Evolutionary conservation across 2,329 filamentous ascomycete genomes (phyloP), one percentile per base, ranked within the genome.

Genomic region (Leptographium lundbergii): DNA sequence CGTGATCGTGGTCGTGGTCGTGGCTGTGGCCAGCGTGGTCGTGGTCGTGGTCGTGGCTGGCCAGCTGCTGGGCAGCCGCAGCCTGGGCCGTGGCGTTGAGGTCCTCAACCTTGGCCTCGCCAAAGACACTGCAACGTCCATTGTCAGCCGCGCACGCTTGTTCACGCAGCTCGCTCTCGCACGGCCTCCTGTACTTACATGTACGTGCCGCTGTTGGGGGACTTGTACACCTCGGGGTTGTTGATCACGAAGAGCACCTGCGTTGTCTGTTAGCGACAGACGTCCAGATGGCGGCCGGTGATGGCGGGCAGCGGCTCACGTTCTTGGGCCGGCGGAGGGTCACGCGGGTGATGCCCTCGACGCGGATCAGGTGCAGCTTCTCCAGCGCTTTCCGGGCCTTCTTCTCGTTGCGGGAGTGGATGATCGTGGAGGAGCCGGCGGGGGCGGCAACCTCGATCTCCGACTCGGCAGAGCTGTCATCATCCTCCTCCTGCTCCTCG

Each of bases 91-190:
- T 89, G 69, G 94, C 95, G 87, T 97, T 99, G 71, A 97, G 83
- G 77, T 99, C 95, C 85, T 99, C 94, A 67, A 99, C 97, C 89
- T 99, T 99, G 73, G 95, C 94, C 83, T 99, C 95, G 75, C 94
- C 94, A 74, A 99, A 99, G 77, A 97, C 95, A 78, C 92, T 96
- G 68, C 9, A 17, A 24, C 22, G 25, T 25, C 17, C 39, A 42
- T 19, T 27, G 39, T 24, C 29, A 56, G 34, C 39, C 27, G 9
- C 14, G 36, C 54, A 14, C 14, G 47, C 42, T 4, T 11, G 17
- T 14, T 54, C 22, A 22, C 27, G 5, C 51, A 34, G n/a, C 42
- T 6, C 19, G 36, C 10, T 11, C 19, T n/a, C 7, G 6, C 42
- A 17, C 19, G 7, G 4, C 17, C 42, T 7, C 3, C 34, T 4